Percentiles rank a stretch among this genome's conserved stretches.
These are phyloP conservation scores for Leptosphaerulina australis DNA, from an alignment of 2,329 filamentous ascomycete genomes.

Conservation along the genomic window DNA sequence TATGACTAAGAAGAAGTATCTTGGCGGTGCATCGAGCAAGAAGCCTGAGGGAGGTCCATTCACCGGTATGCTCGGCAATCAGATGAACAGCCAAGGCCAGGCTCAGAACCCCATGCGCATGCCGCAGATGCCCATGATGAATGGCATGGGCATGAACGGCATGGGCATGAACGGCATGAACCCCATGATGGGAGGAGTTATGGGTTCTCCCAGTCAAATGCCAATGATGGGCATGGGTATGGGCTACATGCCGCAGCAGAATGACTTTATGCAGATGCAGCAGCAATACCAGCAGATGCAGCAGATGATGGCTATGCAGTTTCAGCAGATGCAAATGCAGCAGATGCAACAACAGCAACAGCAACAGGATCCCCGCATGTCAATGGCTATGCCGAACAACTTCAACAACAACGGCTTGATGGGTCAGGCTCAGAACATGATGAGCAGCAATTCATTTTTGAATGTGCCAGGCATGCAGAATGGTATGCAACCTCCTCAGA, in stretches of 20 bases:
- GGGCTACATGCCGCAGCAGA: conserved; percentile 70
- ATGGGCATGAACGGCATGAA: conserved; percentile 34
- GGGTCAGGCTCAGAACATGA: conserved; percentile 22
- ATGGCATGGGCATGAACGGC: conserved; percentile 32
- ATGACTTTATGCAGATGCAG: conserved; percentile 81
- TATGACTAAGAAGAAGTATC: conserved; percentile 46
- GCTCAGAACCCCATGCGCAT: conserved; percentile 32
- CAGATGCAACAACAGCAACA: conserved; percentile 40
- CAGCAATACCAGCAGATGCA: conserved; percentile 73
- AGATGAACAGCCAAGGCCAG: conserved; percentile 41
- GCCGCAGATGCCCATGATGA: conserved; percentile 30
- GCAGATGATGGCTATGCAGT: conserved; percentile 43
- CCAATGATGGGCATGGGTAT: conserved; percentile 42
- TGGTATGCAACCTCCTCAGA: conserved; percentile 36
- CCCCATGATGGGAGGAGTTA: conserved; percentile 35
- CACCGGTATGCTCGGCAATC: conserved; percentile 42
- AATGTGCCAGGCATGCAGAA: conserved; percentile 32
- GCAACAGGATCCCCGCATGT: conserved; percentile 35
- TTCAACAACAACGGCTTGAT: conserved; percentile 30
- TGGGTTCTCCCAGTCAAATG: conserved; percentile 28
- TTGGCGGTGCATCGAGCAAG: conserved; percentile 44
- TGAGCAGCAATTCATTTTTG: conserved; percentile 31
- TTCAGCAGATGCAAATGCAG: conserved; percentile 51
- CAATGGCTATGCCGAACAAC: conserved; percentile 31
- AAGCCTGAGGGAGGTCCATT: conserved; percentile 40